Conservation (phyloP, 163 green algal genomes). For the Trebouxia gelatinosa region DNA sequence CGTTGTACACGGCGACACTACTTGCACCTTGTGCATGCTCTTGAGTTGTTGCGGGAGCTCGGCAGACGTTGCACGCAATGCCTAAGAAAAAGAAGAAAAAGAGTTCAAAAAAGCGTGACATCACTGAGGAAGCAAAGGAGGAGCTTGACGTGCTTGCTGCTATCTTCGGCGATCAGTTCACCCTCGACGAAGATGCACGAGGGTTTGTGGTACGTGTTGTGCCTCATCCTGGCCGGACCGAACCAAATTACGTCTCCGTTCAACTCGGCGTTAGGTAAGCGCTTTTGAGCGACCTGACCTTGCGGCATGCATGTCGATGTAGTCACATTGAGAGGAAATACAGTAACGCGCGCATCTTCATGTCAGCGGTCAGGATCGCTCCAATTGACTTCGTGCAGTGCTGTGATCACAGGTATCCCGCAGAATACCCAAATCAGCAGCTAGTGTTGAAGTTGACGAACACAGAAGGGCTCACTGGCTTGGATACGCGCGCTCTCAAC, state of each 20-base stretch:
- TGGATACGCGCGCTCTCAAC: not conserved
- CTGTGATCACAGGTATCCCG: constrained; percentile 4
- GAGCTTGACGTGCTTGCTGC: constrained; percentile 24
- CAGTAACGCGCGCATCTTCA: too few relatives aligned
- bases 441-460: not conserved
- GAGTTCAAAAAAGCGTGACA: not conserved
- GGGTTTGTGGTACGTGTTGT: constrained; percentile 10
- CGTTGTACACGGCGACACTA: too few relatives aligned
- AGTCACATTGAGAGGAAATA: too few relatives aligned
- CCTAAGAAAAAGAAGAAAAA: constrained; percentile 29
- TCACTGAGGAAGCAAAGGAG: constrained; percentile 9
- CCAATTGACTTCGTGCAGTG: too few relatives aligned
- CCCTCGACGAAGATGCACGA: not conserved
- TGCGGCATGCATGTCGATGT: too few relatives aligned
- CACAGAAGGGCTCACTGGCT: not conserved
- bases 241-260: constrained; percentile 21
- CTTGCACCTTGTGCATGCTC: too few relatives aligned
- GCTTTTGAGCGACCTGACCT: too few relatives aligned
- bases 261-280: not conserved
- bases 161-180: constrained; percentile 14
- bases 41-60: too few relatives aligned
- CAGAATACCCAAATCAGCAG: not conserved
- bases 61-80: too few relatives aligned
- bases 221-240: constrained; percentile 15
- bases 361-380: too few relatives aligned